Evolutionary conservation across 2,329 filamentous ascomycete species (phyloP), one percentile per base, ranked within the genome.

Genomic region (Epichloe glyceriae): DNA sequence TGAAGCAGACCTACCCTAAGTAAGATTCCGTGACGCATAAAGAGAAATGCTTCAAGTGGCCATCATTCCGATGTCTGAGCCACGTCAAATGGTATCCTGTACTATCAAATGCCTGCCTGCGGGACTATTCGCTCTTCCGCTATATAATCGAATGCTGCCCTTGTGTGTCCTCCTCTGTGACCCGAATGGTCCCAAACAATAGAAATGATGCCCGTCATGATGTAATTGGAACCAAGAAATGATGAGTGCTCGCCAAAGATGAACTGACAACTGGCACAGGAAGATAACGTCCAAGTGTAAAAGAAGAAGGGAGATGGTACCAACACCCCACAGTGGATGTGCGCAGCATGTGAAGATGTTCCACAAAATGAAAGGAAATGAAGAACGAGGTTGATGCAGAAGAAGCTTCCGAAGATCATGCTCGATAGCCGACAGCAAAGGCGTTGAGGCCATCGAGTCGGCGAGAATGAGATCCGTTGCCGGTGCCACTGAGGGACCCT

Each of bases 81-180:
- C 51, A 50, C 51, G 33, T 50, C 51, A 50, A 52, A 47, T 50
- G 51, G 51, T 52, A 52, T 52, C 51, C 43, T 52, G 14, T 46
- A 47, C 41, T 42, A 38, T 42, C 2, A 46, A 34, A 39, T 47
- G 43, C 38, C 7, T 47, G 43, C 38, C 7, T 15, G 38, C 20
- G 39, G 15, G 11, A 41, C 8, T 45, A 5, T 45, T 15, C 14
- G 30, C 35, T 38, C n/a, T 34, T 19, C 35, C 20, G 42, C 39
- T 37, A 17, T 47, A 40, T 43, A 51, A 22, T 11, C 26, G 14
- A 10, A 52, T 45, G 34, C 38, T 43, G 30, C 12, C 39, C 41
- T 8, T 41, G 8, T 22, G n/a, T 20, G 14, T 20, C 46, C 34
- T 45, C 39, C 45, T 46, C 48, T 47, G 33, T 17, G 45, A 49